Conservation (phyloP, 2,329 filamentous ascomycete genomes). For the Ceratocystiopsis sp. region DNA sequence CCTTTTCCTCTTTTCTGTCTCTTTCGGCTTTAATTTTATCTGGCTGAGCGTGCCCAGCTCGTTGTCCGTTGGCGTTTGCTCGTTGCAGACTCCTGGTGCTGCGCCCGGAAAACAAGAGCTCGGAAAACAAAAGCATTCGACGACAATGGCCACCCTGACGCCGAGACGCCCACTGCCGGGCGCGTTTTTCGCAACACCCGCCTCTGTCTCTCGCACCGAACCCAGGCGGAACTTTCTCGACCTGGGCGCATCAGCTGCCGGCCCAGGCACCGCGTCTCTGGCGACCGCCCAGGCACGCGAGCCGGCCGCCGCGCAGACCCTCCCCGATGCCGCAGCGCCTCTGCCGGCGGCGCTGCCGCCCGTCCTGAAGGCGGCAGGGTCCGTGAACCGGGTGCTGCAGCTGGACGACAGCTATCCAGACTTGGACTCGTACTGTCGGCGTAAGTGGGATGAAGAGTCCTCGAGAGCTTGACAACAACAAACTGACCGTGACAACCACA, state of each 20-base stretch:
- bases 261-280: too few species aligned
- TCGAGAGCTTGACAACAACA: neutral
- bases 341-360: conserved; percentile 31
- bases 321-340: conserved; percentile 19
- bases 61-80: too few species aligned
- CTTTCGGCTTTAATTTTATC: too few species aligned
- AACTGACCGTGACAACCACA: conserved; percentile 18
- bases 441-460: conserved; percentile 35
- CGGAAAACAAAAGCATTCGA: too few species aligned
- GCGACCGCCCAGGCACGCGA: too few species aligned
- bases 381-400: conserved; percentile 63
- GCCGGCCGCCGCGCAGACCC: neutral
- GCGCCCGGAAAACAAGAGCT: too few species aligned
- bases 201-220: conserved; percentile 33
- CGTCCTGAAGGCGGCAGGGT: conserved; percentile 63
- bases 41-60: too few species aligned
- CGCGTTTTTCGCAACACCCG: conserved; percentile 61
- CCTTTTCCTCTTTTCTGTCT: too few species aligned
- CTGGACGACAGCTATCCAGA: conserved; percentile 72
- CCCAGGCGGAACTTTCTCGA: conserved; percentile 33
- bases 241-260: conserved; percentile 10
- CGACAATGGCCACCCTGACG: conserved; percentile 38
- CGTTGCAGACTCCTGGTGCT: too few species aligned
- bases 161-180: conserved; percentile 59
- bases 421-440: conserved; percentile 73